Conservation (phyloP, 768 basidiomycete genomes). For the Gymnopilus dilepis region DNA sequence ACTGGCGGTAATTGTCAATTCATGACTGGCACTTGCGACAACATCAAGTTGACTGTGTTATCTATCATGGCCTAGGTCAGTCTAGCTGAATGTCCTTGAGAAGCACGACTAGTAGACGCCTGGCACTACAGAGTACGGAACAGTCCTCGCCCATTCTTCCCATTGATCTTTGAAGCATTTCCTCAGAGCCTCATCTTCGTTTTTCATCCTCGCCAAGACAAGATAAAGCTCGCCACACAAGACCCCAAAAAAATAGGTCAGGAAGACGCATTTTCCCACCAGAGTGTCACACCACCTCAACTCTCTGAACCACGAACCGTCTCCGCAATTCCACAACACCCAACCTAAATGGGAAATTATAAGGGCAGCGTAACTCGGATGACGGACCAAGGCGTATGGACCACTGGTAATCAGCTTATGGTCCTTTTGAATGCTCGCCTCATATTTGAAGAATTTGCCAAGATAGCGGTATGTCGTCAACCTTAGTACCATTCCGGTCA, state of each 20-base stretch:
- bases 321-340: slow-evolving; percentile 8
- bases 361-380: slow-evolving; percentile 48
- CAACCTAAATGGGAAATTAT: slow-evolving; percentile 23
- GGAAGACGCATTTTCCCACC: slow-evolving; percentile 13
- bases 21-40: too few relatives aligned
- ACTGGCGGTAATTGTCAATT: too few relatives aligned
- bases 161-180: slow-evolving; percentile 44
- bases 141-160: slow-evolving; percentile 44
- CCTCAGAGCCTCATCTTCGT: slow-evolving; percentile 46
- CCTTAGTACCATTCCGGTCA: slow-evolving; percentile 10
- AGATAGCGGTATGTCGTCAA: slow-evolving; percentile 13
- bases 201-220: slow-evolving; percentile 34
- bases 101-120: slow-evolving; percentile 17
- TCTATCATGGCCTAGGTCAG: too few relatives aligned
- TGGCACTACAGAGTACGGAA: slow-evolving; percentile 53
- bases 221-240: slow-evolving; percentile 25
- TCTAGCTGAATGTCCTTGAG: too few relatives aligned
- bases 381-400: slow-evolving; percentile 48
- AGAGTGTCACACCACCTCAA: slow-evolving; percentile 25
- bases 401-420: slow-evolving; percentile 48
- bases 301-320: slow-evolving; percentile 21
- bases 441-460: slow-evolving; percentile 21
- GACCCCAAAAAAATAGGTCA: slow-evolving; percentile 30
- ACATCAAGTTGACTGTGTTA: too few relatives aligned
- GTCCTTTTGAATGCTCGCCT: slow-evolving; percentile 41